Conservation (phyloP, 352 stramenopile species). For the Phytophthora syringae region DNA sequence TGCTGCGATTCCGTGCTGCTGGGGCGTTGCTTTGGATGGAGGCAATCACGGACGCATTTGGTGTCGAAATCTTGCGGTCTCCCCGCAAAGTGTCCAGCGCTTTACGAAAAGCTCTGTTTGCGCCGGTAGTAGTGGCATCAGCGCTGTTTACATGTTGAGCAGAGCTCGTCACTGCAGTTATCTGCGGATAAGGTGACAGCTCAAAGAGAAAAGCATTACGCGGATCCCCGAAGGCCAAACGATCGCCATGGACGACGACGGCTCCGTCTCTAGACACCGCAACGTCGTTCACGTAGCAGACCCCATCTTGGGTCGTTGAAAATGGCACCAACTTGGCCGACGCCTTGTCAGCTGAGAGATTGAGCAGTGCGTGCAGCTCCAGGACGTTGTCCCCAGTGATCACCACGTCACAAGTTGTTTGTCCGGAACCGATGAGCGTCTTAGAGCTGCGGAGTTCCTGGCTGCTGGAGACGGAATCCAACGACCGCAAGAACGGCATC, state of each 20-base stretch:
- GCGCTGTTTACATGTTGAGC: conserved; percentile 3
- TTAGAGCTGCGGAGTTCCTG: conserved; percentile 66
- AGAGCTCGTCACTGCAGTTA: conserved; percentile 7
- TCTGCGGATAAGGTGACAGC: conserved; percentile 30
- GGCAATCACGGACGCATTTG: conserved; percentile 19
- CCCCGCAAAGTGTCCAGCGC: conserved; percentile 55
- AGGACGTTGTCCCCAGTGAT: conserved; percentile 44
- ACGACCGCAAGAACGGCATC: conserved; percentile 53
- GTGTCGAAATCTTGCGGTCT: conserved; percentile 33
- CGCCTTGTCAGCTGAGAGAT: conserved; percentile 40
- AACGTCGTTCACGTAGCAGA: conserved; percentile 62
- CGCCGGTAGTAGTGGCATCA: background rate
- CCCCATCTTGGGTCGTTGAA: conserved; percentile 35
- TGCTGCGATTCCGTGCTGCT: background rate
- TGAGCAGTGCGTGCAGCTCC: conserved; percentile 68
- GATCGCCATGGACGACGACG: conserved; percentile 66
- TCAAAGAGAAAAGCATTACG: conserved; percentile 63
- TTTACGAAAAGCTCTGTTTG: conserved; percentile 44
- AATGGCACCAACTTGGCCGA: conserved; percentile 64
- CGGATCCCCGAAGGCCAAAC: conserved; percentile 54
- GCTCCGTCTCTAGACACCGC: conserved; percentile 46
- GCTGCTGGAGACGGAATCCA: conserved; percentile 4
- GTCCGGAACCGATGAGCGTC: conserved; percentile 59
- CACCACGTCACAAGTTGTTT: conserved; percentile 66
- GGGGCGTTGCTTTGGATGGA: conserved; percentile 25